Percentiles rank a stretch among this genome's conserved stretches.
phyloP scores from a whole-genome alignment of 495 filamentous ascomycete species.

The Endocarpon pusillum region DNA sequence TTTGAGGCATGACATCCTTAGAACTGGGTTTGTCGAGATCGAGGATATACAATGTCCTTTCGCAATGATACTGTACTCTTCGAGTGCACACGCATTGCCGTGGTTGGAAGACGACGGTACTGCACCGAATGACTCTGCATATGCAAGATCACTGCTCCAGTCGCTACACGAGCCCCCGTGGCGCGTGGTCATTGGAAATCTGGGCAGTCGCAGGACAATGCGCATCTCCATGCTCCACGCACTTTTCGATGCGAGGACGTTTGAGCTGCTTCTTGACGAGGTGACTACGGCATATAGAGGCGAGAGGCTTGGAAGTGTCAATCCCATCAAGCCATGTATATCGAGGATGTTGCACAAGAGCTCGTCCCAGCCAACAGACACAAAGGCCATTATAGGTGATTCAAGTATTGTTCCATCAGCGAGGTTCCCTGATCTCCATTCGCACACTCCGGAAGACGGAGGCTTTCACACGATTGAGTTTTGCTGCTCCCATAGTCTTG shows the following conservation, averaged over 20 bases:
- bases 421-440: conserved; percentile 54
- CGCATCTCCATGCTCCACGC: conserved; percentile 51
- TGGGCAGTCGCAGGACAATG: too few species aligned
- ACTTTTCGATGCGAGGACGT: conserved; percentile 59
- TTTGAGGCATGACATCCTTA: conserved; percentile 45
- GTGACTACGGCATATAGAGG: conserved; percentile 25
- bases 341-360: conserved; percentile 33
- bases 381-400: too few species aligned
- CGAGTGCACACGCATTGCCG: conserved; percentile 18
- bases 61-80: conserved; percentile 44
- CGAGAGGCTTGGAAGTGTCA: conserved; percentile 5
- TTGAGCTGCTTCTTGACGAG: conserved; percentile 41
- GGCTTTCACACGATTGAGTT: conserved; percentile 22
- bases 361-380: conserved; percentile 26
- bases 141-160: too few species aligned
- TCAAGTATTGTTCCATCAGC: too few species aligned
- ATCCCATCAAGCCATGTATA: conserved; percentile 24
- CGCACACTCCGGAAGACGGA: conserved; percentile 27
- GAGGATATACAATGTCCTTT: conserved; percentile 32
- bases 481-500: conserved; percentile 19
- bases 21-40: conserved; percentile 50
- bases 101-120: conserved; percentile 19
- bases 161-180: conserved; percentile 21
- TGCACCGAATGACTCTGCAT: conserved; percentile 6
- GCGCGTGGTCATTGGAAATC: conserved; percentile 24